Evolutionary conservation across 2,329 filamentous ascomycete species (phyloP), one percentile per base, ranked within the genome.

Genomic region (Chaetomium olivaceum): DNA sequence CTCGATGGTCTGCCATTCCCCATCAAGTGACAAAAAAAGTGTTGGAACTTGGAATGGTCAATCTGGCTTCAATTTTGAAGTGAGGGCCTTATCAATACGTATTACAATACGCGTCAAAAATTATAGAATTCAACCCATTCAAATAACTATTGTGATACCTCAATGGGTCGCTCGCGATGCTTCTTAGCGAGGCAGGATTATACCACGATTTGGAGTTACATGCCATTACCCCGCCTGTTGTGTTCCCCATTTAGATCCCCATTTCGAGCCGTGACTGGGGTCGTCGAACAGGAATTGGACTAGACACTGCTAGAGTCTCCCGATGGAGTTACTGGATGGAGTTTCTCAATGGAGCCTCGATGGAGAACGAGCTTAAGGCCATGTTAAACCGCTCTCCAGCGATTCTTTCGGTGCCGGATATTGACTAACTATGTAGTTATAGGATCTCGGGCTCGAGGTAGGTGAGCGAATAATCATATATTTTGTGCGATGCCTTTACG

Each of bases 151-250:
- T n/a, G 46, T 23, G 46, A 6, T 48, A n/a, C n/a, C 46, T 23
- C 19, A 4, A 11, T 48, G 7, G 8, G 11, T 48, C 8, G 46
- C 21, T 48, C 19, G 23, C 23, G 46, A 9, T 23, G 46, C 46
- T 21, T 12, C 8, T 48, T 23, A 48, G 46, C n/a, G 46, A 48
- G 48, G 8, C 48, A 29, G 25, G 23, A 21, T 48, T 23, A 21
- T 48, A 23, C 46, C 46, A n/a, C n/a, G 46, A n/a, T n/a, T 48
- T 23, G n/a, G n/a, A 48, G 46, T 23, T 48, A 23, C 46, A 48
- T 52, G 25, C 23, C 54, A 27, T 59, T 66, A 69, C 67, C 67
- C 65, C 65, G 65, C 67, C 65, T 69, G 62, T 63, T 54, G 65
- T 64, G 63, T 61, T 62, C 63, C 65, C 61, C 60, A 58, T 65